Percentiles rank a stretch among this genome's conserved stretches.
Evolutionary conservation across 345 rosid genomes (phyloP).

Genomic region (Gynandropsis gynandra): DNA sequence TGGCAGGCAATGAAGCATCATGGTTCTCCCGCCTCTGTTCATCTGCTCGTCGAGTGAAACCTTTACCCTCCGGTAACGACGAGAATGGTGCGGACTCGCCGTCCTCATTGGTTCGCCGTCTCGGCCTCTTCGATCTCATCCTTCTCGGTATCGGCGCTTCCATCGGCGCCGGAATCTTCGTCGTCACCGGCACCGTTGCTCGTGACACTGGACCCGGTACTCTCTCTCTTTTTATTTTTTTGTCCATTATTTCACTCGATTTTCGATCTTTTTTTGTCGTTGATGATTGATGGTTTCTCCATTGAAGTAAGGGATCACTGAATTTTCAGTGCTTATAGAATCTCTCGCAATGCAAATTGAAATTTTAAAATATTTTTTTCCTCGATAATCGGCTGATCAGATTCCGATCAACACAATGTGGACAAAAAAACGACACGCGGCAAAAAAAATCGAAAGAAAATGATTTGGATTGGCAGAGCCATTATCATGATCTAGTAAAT

Average conservation of each 20-base stretch:
- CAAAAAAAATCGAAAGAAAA: too few relatives aligned
- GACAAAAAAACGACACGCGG: too few relatives aligned
- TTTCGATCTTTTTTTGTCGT: too few relatives aligned
- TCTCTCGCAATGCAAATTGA: too few relatives aligned
- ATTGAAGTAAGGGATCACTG: too few relatives aligned
- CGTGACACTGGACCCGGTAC: conserved; percentile 76
- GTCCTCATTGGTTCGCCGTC: conserved; percentile 54
- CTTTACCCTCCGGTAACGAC: conserved; percentile 22
- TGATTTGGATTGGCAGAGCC: too few relatives aligned
- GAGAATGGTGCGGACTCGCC: conserved; percentile 18
- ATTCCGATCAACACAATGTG: too few relatives aligned
- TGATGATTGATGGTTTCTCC: too few relatives aligned
- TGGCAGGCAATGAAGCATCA: conserved; percentile 15
- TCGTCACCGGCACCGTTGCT: conserved; percentile 75
- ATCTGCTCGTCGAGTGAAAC: conserved; percentile 50
- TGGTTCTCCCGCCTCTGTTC: conserved; percentile 44
- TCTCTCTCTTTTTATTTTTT: neutral
- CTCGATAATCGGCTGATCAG: too few relatives aligned
- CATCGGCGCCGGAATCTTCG: conserved; percentile 76
- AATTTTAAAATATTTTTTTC: neutral
- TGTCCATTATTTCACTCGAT: too few relatives aligned
- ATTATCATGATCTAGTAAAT: too few relatives aligned
- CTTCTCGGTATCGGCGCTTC: conserved; percentile 78
- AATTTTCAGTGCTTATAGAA: too few relatives aligned
- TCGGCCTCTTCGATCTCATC: conserved; percentile 57